These are phyloP conservation scores for Begonia loranthoides DNA, from an alignment of 306 rosid species.

Conservation along the genomic window DNA sequence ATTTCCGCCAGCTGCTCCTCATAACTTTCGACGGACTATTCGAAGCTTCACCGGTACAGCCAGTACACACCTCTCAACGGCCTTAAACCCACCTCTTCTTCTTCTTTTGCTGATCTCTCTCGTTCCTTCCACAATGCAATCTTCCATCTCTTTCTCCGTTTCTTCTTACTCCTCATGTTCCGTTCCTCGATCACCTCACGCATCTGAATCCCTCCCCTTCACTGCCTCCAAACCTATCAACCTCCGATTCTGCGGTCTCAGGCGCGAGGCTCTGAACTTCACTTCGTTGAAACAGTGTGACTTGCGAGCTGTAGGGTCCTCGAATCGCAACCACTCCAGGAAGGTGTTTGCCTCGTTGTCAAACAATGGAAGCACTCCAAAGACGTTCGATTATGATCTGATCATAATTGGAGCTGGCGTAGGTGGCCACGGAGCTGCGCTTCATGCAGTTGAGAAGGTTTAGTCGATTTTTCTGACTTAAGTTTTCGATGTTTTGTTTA, in stretches of 20 bases:
- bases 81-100: background rate
- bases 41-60: conserved; percentile 20
- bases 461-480: background rate
- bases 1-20: conserved; percentile 49
- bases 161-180: conserved; percentile 33
- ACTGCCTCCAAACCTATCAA: conserved; percentile 24
- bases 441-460: conserved; percentile 95
- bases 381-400: conserved; percentile 77
- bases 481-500: background rate
- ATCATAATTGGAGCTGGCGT: conserved; percentile 94
- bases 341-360: conserved; percentile 40
- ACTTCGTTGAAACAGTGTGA: conserved; percentile 24
- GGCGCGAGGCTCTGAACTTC: conserved; percentile 53
- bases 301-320: conserved; percentile 12
- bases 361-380: conserved; percentile 53
- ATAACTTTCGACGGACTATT: conserved; percentile 40
- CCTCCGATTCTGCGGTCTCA: conserved; percentile 77
- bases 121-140: conserved; percentile 44
- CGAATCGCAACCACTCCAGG: conserved; percentile 10
- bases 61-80: background rate
- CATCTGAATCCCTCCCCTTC: conserved; percentile 6
- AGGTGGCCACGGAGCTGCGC: conserved; percentile 97
- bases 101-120: conserved; percentile 7
- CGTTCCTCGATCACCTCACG: conserved; percentile 33
- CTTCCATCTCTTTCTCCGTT: conserved; percentile 54